Evolutionary conservation across 2,329 filamentous ascomycete genomes (phyloP).

Genomic region (Trichoderma oligosporum): DNA sequence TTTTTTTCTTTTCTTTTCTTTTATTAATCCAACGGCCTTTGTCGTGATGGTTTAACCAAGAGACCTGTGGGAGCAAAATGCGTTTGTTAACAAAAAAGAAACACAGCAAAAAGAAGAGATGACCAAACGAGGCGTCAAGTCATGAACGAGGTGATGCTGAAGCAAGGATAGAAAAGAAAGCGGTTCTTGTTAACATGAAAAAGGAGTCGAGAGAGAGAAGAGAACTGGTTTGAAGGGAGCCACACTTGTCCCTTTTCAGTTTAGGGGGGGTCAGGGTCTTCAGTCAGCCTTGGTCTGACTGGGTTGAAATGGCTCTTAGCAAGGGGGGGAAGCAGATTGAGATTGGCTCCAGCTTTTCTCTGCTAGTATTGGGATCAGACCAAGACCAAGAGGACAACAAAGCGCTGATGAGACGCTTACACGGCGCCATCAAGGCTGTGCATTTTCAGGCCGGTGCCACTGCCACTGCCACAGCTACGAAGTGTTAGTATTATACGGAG

Average conservation of each 20-base stretch:
- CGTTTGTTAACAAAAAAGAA: not conserved
- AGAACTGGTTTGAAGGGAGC: conserved; percentile 6
- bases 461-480: too few species aligned
- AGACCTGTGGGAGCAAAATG: not conserved
- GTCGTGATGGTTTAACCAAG: not conserved
- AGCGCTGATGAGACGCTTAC: conserved; percentile 13
- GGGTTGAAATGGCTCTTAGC: conserved; percentile 1
- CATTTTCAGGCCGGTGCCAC: conserved; percentile 1
- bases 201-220: conserved; percentile 20
- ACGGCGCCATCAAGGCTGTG: conserved; percentile 15
- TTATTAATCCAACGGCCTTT: too few species aligned
- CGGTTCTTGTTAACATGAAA: conserved; percentile 17
- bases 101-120: not conserved
- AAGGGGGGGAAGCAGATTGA: conserved; percentile 1
- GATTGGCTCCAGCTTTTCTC: conserved; percentile 5
- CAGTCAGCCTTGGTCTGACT: conserved; percentile 17
- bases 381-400: conserved; percentile 9
- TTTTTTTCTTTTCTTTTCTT: too few species aligned
- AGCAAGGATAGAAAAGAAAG: conserved; percentile 8
- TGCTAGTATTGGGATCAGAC: too few species aligned
- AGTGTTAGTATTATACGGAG: too few species aligned
- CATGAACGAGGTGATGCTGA: conserved; percentile 4
- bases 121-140: not conserved
- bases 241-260: conserved; percentile 19
- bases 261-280: conserved; percentile 19